Evolutionary conservation across 768 basidiomycete species (phyloP).

Genomic region (Kondoa malvinella): DNA sequence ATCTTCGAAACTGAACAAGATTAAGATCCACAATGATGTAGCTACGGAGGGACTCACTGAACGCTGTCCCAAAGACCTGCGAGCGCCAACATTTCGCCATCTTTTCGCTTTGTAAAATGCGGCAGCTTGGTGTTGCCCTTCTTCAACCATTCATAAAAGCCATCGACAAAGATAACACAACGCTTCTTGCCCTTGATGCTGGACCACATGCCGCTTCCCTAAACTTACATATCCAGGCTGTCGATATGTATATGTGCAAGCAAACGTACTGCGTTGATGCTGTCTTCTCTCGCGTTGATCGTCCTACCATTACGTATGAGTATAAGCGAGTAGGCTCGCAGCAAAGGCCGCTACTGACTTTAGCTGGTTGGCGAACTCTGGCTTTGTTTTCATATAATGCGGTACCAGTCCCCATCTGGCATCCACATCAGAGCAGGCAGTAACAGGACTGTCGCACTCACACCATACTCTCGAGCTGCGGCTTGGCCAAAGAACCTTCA

Average conservation of each 20-base stretch:
- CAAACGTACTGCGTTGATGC: conserved; percentile 38
- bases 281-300: conserved; percentile 78
- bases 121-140: conserved; percentile 57
- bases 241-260: neutral
- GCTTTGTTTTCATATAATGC: neutral
- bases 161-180: conserved; percentile 67
- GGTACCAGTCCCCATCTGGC: neutral
- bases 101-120: conserved; percentile 57
- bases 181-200: conserved; percentile 63
- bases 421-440: too few species aligned
- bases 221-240: conserved; percentile 31
- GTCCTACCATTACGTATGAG: conserved; percentile 55
- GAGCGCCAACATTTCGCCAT: conserved; percentile 53
- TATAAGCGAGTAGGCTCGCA: too few species aligned
- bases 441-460: too few species aligned
- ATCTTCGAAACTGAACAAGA: conserved; percentile 21
- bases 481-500: neutral
- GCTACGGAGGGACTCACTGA: conserved; percentile 29
- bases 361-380: neutral
- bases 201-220: conserved; percentile 63
- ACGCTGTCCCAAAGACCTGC: conserved; percentile 72
- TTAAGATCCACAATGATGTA: neutral
- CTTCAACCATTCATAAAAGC: conserved; percentile 89
- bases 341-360: too few species aligned
- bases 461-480: neutral